Percentiles rank a stretch among this genome's conserved stretches.
phyloP scores from a whole-genome alignment of 2,329 filamentous ascomycete species.

The Aspergillus brasiliensis region DNA sequence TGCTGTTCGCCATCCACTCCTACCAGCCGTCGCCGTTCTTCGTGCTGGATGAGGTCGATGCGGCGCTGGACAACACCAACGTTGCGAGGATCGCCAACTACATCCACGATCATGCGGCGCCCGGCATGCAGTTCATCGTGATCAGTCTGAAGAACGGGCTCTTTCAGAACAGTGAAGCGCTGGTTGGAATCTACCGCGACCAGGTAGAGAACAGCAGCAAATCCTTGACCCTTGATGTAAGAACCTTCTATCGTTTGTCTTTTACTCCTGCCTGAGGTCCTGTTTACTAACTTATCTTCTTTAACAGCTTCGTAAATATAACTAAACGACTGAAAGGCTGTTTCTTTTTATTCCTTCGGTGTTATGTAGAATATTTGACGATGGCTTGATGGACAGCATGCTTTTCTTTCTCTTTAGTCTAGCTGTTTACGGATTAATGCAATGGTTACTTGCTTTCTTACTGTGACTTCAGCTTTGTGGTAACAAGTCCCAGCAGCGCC shows the following conservation, averaged over 20 bases:
- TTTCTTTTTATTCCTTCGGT: not conserved
- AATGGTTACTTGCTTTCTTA: not conserved
- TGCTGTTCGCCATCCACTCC: conserved; percentile 94
- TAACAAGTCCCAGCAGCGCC: too few relatives aligned
- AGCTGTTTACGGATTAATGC: not conserved
- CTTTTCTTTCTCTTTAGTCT: not conserved
- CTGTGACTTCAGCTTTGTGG: too few relatives aligned
- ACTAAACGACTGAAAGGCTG: conserved; percentile 17
- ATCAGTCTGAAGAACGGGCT: conserved; percentile 94
- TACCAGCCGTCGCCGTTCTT: conserved; percentile 97
- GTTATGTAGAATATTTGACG: conserved; percentile 7
- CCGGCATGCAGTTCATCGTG: conserved; percentile 98
- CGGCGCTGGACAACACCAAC: conserved; percentile 96
- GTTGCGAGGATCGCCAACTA: conserved; percentile 96
- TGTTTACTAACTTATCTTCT: conserved; percentile 13
- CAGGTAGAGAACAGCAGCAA: conserved; percentile 91
- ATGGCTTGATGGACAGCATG: not conserved
- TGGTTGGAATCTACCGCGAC: conserved; percentile 94
- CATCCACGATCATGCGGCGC: conserved; percentile 87
- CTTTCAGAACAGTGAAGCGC: conserved; percentile 93
- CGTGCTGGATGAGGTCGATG: conserved; percentile 96
- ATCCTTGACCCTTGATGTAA: conserved; percentile 92
- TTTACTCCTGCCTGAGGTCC: not conserved
- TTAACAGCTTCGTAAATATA: conserved; percentile 40
- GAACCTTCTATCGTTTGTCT: conserved; percentile 48